These are phyloP conservation scores for Pleurotus pulmonarius DNA, from an alignment of 768 basidiomycete genomes.

Conservation along the genomic window DNA sequence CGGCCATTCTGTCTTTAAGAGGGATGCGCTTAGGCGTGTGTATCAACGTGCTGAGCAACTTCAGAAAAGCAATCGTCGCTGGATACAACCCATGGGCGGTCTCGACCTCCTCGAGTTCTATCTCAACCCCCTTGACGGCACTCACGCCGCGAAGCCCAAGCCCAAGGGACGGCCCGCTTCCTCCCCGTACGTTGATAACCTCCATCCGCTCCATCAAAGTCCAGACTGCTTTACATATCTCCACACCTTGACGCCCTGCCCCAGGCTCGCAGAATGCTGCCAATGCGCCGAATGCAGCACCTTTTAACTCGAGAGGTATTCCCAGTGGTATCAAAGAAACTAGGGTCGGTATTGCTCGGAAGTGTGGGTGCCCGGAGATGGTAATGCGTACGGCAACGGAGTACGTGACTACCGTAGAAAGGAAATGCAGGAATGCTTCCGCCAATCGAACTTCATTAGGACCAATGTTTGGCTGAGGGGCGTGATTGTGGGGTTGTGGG, in stretches of 20 bases:
- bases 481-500: conserved; percentile 36
- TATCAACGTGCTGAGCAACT: conserved; percentile 76
- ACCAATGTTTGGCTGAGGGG: conserved; percentile 44
- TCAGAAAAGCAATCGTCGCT: conserved; percentile 84
- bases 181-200: conserved; percentile 69
- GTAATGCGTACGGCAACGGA: conserved; percentile 79
- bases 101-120: conserved; percentile 88
- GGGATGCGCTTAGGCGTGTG: conserved; percentile 77
- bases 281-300: conserved; percentile 75
- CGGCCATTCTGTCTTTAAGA: conserved; percentile 52
- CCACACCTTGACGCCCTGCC: conserved; percentile 66
- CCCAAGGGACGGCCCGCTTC: conserved; percentile 33
- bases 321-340: conserved; percentile 74
- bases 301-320: conserved; percentile 89
- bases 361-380: conserved; percentile 70
- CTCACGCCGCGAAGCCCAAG: conserved; percentile 32
- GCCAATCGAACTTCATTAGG: conserved; percentile 77
- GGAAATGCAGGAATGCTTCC: conserved; percentile 75
- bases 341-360: conserved; percentile 78
- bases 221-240: conserved; percentile 84
- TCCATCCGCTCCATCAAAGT: conserved; percentile 79
- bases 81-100: conserved; percentile 76
- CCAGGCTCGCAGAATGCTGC: conserved; percentile 83
- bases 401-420: conserved; percentile 69
- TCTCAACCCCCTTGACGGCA: conserved; percentile 74